phyloP scores from a whole-genome alignment of 495 filamentous ascomycete species.

The Patellaria atrata region DNA sequence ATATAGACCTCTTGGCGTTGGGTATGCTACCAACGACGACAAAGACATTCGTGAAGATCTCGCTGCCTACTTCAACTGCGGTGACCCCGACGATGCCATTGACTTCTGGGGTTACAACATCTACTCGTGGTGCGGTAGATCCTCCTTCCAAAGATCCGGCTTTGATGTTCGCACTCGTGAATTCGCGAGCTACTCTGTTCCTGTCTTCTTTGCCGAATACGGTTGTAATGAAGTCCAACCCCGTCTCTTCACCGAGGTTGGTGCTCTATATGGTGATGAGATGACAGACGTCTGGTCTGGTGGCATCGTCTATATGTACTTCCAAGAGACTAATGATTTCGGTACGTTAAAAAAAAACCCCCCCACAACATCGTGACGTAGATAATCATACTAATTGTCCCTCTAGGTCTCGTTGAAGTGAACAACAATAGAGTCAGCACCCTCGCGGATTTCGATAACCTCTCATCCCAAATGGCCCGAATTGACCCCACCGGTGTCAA shows the following conservation, averaged over 20 bases:
- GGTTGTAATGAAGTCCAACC: constrained; percentile 73
- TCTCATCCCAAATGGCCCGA: constrained; percentile 54
- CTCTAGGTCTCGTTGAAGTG: constrained; percentile 52
- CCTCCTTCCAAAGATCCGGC: constrained; percentile 54
- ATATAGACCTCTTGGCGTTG: constrained; percentile 73
- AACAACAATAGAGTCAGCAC: constrained; percentile 41
- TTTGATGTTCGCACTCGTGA: constrained; percentile 68
- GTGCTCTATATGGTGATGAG: constrained; percentile 57
- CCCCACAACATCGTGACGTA: background rate
- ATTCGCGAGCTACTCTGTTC: constrained; percentile 76
- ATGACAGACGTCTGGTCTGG: constrained; percentile 85
- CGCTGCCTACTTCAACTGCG: constrained; percentile 89
- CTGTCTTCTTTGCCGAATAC: constrained; percentile 96
- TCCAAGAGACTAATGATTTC: constrained; percentile 80
- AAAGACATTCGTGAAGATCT: constrained; percentile 59
- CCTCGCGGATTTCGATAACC: constrained; percentile 58
- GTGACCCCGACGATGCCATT: constrained; percentile 45
- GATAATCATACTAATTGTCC: constrained; percentile 1
- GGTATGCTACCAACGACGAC: constrained; percentile 92
- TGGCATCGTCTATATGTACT: constrained; percentile 97
- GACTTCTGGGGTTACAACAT: constrained; percentile 99
- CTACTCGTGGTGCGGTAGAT: constrained; percentile 93
- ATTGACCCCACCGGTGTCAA: constrained; percentile 51
- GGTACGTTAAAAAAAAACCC: constrained; percentile 34
- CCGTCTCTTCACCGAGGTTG: constrained; percentile 77